Base-by-base conservation (phyloP, 805 yeast species). In the Barnettozyma siamensis region DNA sequence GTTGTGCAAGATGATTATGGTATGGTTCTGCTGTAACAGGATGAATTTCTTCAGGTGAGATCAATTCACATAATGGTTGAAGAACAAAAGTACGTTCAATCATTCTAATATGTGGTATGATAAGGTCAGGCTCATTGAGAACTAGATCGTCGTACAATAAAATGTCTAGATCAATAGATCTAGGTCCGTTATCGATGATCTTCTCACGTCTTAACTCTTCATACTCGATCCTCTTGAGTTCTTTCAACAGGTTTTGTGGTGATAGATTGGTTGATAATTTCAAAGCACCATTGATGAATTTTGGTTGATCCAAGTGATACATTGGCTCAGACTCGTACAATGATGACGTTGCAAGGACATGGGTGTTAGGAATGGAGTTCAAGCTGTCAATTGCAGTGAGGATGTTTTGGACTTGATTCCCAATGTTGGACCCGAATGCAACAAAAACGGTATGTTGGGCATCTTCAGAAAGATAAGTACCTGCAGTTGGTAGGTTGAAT, bases 351-450 rank as follows among this genome's bases (percentile, higher is more conserved):
- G 73, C 67, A 3, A 69, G 44, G 0, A 93, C 73, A 11, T 60
- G 50, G 2, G 65, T 53, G 15, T 62, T 49, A 0, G 58, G 55
- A 9, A 66, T 54, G 5, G 59, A 36, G 26, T 60, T 56, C 13
- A 86, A 63, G 35, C 72, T 65, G 0, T 61, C 59, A 7, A 86
- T 58, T 0, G 96, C 83, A 13, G 49, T 49, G 8, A 60, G 45
- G 33, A 93, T 82, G 55, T 87, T 83, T 2, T 56, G 58, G 8
- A 86, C 55, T 37, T 80, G 82, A 48, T 84, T 70, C 1, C 97
- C 98, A 31, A 75, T 64, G 54, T 93, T 93, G 8, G 96, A 78
- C 0, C 99, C 99, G 65, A 93, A 84, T 0, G 96, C 96, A 30
- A 93, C 58, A 58, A 69, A 88, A 1, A 77, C 94, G 2, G 65